A percentile compares a stretch with the other conserved stretches of the same genome.
phyloP scores from a whole-genome alignment of 306 rosid genomes.

The Gastrolobium villosum region DNA sequence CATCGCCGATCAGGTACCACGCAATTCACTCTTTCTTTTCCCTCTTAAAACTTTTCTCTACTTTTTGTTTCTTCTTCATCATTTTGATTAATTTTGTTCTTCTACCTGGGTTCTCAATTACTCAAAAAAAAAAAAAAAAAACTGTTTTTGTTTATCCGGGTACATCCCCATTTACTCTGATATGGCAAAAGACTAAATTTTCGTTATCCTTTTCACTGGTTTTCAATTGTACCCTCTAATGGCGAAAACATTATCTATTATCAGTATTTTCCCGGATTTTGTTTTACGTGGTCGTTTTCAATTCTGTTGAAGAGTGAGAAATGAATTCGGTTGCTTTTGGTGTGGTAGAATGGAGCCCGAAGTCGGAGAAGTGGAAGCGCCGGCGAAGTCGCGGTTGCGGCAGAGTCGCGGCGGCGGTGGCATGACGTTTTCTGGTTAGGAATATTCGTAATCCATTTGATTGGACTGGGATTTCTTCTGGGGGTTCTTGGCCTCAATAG shows the following conservation, averaged over 20 bases:
- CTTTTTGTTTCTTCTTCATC: not conserved
- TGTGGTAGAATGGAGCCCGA: slow-evolving; percentile 62
- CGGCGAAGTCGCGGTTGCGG: slow-evolving; percentile 57
- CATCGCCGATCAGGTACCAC: slow-evolving; percentile 67
- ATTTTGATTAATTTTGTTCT: slow-evolving; percentile 10
- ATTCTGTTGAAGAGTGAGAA: slow-evolving; percentile 21
- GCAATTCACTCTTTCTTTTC: not conserved
- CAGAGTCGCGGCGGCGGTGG: slow-evolving; percentile 83
- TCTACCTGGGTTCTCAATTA: not conserved
- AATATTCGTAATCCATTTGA: slow-evolving; percentile 76
- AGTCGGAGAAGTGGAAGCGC: slow-evolving; percentile 65
- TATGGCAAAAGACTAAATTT: not conserved
- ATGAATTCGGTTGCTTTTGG: slow-evolving; percentile 3
- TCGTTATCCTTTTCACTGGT: not conserved
- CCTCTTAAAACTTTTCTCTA: not conserved
- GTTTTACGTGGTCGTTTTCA: not conserved
- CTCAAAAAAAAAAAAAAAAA: not conserved
- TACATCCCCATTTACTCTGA: slow-evolving; percentile 27
- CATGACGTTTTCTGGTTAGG: slow-evolving; percentile 92
- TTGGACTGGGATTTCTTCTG: slow-evolving; percentile 68
- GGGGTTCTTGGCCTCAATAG: slow-evolving; percentile 78
- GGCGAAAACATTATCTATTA: not conserved
- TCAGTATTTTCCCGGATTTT: not conserved
- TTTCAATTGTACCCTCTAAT: not conserved
- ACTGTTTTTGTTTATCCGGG: not conserved